phyloP scores from a whole-genome alignment of 2,329 filamentous ascomycete species.

The Dactylellina drechsleri region DNA sequence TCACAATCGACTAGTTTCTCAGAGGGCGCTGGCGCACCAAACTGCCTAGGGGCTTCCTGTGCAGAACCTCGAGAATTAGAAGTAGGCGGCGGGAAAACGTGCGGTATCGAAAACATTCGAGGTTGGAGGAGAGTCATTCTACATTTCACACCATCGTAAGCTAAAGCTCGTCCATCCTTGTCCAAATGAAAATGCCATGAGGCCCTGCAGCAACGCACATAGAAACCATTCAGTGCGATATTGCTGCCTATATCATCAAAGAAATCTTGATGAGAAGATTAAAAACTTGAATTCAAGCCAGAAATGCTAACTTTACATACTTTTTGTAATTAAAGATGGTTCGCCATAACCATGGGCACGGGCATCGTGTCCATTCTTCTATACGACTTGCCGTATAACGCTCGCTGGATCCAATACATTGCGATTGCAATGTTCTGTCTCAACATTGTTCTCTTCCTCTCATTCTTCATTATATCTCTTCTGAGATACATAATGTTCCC shows the following conservation, averaged over 20 bases:
- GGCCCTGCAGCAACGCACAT: background rate
- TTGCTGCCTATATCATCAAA: too few species aligned
- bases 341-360: conserved; percentile 73
- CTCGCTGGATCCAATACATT: conserved; percentile 69
- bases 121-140: conserved; percentile 66
- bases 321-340: conserved; percentile 64
- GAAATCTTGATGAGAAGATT: too few species aligned
- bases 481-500: conserved; percentile 74
- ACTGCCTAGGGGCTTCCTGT: background rate
- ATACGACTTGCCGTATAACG: conserved; percentile 71
- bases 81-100: conserved; percentile 9
- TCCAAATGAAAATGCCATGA: conserved; percentile 31
- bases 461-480: conserved; percentile 68
- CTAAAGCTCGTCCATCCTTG: conserved; percentile 56
- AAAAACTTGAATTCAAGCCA: too few species aligned
- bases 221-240: background rate
- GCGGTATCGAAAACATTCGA: conserved; percentile 21
- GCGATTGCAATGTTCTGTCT: conserved; percentile 71
- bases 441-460: conserved; percentile 69
- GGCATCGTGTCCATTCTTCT: conserved; percentile 74
- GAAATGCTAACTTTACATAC: too few species aligned
- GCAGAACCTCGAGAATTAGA: conserved; percentile 25
- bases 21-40: background rate
- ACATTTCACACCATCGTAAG: conserved; percentile 69
- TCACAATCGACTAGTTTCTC: background rate